Conservation (phyloP, 345 rosid species). For the Gossypium stocksii region DNA sequence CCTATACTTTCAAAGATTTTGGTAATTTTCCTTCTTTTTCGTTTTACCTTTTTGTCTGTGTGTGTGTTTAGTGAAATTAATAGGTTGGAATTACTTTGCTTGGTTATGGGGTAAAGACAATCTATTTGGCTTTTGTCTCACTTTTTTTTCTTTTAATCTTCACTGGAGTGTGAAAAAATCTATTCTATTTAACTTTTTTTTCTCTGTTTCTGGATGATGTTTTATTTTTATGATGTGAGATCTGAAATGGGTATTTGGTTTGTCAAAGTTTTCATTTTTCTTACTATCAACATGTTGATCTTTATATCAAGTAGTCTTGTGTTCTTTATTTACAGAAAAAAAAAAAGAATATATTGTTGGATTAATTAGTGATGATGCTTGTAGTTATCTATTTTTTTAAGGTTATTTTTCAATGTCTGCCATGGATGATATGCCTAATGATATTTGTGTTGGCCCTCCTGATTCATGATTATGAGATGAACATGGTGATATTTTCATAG, state of each 20-base stretch:
- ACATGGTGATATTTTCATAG: neutral
- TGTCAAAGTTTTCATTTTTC: slow-evolving; percentile 9
- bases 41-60: neutral
- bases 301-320: neutral
- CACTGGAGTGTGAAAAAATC: neutral
- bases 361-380: neutral
- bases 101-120: neutral
- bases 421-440: neutral
- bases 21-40: slow-evolving; percentile 22
- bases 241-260: slow-evolving; percentile 24
- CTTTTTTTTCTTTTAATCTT: neutral
- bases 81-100: neutral
- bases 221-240: slow-evolving; percentile 7
- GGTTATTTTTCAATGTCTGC: neutral
- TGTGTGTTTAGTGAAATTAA: neutral
- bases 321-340: neutral
- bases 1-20: slow-evolving; percentile 16
- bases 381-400: neutral
- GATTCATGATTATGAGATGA: slow-evolving; percentile 4
- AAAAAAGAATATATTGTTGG: neutral
- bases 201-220: neutral
- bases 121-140: neutral
- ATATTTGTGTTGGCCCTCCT: neutral
- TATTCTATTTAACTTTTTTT: neutral
- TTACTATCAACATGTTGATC: neutral